A percentile compares a stretch with the other conserved stretches of the same genome.
Conservation (phyloP, 2,329 filamentous ascomycete species). For the Zymoseptoria crescenta region DNA sequence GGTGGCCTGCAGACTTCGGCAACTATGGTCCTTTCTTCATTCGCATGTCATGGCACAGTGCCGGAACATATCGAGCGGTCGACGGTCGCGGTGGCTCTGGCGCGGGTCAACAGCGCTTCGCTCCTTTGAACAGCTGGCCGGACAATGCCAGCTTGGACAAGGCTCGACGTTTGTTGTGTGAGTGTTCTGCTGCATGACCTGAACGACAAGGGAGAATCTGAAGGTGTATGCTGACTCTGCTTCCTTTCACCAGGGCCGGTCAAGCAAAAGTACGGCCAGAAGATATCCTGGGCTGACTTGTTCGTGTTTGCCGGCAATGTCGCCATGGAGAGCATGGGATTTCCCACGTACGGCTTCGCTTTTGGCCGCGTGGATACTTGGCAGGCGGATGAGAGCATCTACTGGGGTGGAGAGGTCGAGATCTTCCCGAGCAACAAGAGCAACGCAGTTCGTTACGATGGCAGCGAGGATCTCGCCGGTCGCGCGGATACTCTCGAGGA, state of each 20-base stretch:
- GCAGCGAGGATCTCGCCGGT: slow-evolving; percentile 39
- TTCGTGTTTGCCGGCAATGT: slow-evolving; percentile 66
- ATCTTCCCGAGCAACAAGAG: slow-evolving; percentile 53
- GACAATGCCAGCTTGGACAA: slow-evolving; percentile 74
- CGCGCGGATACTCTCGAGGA: slow-evolving; percentile 58
- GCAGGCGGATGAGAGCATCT: slow-evolving; percentile 67
- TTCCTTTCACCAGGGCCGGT: slow-evolving; percentile 48
- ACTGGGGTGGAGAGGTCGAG: slow-evolving; percentile 67
- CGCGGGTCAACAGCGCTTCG: slow-evolving; percentile 66
- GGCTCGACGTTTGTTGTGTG: slow-evolving; percentile 65
- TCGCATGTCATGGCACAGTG: slow-evolving; percentile 73
- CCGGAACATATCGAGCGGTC: slow-evolving; percentile 67
- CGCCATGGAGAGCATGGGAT: slow-evolving; percentile 69
- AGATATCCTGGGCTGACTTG: slow-evolving; percentile 73
- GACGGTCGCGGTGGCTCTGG: slow-evolving; percentile 70
- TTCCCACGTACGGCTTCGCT: slow-evolving; percentile 65
- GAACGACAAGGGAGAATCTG: too few relatives aligned
- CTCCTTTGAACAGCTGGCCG: slow-evolving; percentile 74
- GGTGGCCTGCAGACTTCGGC: slow-evolving; percentile 76
- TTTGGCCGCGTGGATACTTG: slow-evolving; percentile 65
- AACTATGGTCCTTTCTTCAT: slow-evolving; percentile 76
- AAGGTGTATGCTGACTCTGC: slow-evolving; percentile 41
- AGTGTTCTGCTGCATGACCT: background rate
- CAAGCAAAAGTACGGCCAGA: slow-evolving; percentile 78
- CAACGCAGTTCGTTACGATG: slow-evolving; percentile 64